These are phyloP conservation scores for Castanopsis chinensis DNA, from an alignment of 306 rosid genomes.

Conservation along the genomic window DNA sequence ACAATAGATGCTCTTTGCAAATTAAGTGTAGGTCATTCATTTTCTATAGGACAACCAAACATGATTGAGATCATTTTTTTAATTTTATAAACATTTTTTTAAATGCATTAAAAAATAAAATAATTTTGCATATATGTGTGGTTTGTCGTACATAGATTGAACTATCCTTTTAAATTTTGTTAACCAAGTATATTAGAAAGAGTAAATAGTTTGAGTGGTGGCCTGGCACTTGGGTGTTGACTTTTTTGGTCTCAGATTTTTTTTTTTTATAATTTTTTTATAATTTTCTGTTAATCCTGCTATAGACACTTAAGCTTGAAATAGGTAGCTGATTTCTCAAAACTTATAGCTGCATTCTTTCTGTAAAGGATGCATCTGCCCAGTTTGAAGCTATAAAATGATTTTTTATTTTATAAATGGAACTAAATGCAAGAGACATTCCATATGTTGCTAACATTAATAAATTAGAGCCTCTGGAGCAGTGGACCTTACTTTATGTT, in stretches of 20 bases:
- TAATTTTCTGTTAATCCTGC: background rate
- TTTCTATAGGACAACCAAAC: background rate
- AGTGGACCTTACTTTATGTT: background rate
- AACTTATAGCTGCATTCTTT: background rate
- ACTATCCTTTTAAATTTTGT: background rate
- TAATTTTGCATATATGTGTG: background rate
- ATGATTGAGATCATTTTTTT: background rate
- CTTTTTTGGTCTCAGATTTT: background rate
- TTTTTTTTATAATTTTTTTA: too few species aligned
- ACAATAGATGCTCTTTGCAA: background rate
- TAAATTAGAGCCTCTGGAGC: constrained; percentile 13
- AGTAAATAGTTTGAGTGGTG: background rate
- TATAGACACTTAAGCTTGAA: background rate
- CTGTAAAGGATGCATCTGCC: background rate
- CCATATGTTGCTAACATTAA: constrained; percentile 11
- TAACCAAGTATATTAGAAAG: background rate
- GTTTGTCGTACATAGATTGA: background rate
- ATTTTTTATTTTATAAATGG: background rate
- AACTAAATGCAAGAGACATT: background rate
- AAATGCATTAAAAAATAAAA: background rate
- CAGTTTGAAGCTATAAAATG: background rate
- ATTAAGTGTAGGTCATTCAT: background rate
- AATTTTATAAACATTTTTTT: background rate
- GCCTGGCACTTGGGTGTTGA: background rate
- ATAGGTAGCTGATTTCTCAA: background rate